Percentiles rank a stretch among this genome's conserved stretches.
phyloP scores from a whole-genome alignment of 345 rosid genomes.

The Eucalyptus polyanthemos region DNA sequence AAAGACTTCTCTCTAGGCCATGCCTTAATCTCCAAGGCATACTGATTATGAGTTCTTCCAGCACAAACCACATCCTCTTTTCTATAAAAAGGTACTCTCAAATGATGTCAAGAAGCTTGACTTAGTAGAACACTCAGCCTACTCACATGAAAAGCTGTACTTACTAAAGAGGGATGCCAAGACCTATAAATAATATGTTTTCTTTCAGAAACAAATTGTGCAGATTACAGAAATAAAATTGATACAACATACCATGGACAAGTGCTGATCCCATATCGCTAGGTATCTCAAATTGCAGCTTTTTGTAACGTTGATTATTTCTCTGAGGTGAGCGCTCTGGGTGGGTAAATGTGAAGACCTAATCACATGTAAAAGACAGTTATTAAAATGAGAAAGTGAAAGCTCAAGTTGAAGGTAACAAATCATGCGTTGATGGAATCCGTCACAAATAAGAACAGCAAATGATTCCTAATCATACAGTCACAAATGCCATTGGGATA shows the following conservation, averaged over 20 bases:
- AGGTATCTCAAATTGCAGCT: conserved; percentile 62
- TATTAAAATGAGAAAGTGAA: neutral
- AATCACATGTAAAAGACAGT: neutral
- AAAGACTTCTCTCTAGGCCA: neutral
- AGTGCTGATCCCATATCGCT: conserved; percentile 67
- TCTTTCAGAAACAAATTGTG: neutral
- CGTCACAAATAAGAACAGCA: neutral
- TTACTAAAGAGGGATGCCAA: neutral
- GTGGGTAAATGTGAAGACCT: conserved; percentile 92
- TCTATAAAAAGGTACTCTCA: neutral
- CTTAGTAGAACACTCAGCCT: neutral
- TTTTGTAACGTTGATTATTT: conserved; percentile 72
- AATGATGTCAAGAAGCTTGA: neutral
- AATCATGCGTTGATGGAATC: neutral
- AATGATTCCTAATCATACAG: neutral
- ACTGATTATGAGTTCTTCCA: neutral
- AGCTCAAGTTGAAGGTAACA: neutral
- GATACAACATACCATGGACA: conserved; percentile 62
- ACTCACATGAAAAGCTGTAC: neutral
- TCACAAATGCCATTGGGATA: neutral
- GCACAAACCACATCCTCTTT: neutral
- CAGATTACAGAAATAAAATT: neutral
- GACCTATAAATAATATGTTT: neutral
- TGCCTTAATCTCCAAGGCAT: neutral
- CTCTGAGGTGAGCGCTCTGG: conserved; percentile 49